Conservation (phyloP, 1,284 basidiomycete species). For the Tausonia pullulans region DNA sequence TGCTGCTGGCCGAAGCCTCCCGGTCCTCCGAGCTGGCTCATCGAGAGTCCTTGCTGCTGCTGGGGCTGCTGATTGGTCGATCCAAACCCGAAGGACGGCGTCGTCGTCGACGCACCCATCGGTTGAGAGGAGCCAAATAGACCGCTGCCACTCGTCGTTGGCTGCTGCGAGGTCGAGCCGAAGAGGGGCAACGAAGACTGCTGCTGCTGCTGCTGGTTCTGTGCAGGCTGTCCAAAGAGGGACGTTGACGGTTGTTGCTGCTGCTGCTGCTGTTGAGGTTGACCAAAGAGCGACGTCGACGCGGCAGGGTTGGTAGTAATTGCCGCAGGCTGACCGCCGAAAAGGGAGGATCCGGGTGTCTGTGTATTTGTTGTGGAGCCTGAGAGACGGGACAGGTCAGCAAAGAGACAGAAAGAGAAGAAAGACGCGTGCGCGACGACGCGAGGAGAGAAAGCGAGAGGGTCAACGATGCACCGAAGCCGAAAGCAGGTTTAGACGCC, state of each 20-base stretch:
- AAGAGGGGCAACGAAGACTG: background rate
- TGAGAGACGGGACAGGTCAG: background rate
- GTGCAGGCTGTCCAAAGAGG: constrained; percentile 6
- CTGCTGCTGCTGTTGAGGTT: constrained; percentile 18
- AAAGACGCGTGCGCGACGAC: background rate
- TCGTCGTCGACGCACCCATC: background rate
- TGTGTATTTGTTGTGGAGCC: background rate
- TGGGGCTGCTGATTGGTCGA: constrained; percentile 26
- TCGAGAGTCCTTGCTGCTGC: constrained; percentile 40
- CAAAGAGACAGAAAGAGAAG: background rate
- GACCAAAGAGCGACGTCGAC: constrained; percentile 17
- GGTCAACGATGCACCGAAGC: constrained; percentile 1
- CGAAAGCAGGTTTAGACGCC: constrained; percentile 6
- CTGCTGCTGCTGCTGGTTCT: background rate
- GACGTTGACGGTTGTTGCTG: constrained; percentile 17
- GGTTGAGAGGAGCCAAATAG: constrained; percentile 20
- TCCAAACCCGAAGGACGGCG: constrained; percentile 27
- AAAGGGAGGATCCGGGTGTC: background rate
- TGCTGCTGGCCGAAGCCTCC: constrained; percentile 42
- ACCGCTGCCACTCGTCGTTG: constrained; percentile 19
- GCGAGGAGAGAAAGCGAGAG: background rate
- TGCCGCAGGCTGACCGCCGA: background rate
- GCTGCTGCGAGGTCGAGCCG: constrained; percentile 17
- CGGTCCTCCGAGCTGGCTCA: background rate
- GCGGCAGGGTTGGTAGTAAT: background rate